Evolutionary conservation across 2,329 filamentous ascomycete genomes (phyloP), one percentile per base, ranked within the genome.

Genomic region (Pyricularia sp.): DNA sequence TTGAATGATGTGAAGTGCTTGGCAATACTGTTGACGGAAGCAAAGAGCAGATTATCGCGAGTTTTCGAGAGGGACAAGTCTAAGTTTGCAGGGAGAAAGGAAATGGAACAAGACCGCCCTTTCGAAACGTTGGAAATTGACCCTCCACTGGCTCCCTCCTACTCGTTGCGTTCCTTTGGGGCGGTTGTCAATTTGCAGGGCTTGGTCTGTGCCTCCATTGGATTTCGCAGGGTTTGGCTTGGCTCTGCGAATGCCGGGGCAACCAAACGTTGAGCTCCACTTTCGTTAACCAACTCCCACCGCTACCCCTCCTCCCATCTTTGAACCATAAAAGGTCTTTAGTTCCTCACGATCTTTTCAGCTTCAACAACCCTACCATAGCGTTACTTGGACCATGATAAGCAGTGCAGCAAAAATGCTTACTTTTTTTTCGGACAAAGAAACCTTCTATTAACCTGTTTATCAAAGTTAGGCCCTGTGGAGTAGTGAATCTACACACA

Each of bases 171-270:
- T 40, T 26, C 22, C n/a, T 60, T 16, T 26, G 57, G 24, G 22
- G 24, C 28, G n/a, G 19, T 33, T 62, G 60, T 30, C 28, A 62
- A 31, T 33, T 62, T 40, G 33, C 33, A 40, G 33, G 33, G 12
- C 60, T 12, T 64, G 62, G 62, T 64, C 62, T 64, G 62, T 64
- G 62, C 62, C 62, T 40, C 28, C 44, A 57, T 57, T 57, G 44
- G 35, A 16, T 40, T 26, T 12, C 24, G 60, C 60, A 62, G n/a
- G 60, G 60, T 62, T 62, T 16, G 30, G 30, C 31, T 40, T 62
- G 60, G n/a, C 10, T 24, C 60, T 24, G 60, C 31, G 31, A 40
- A 31, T 62, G 60, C 60, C 60, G 60, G 60, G 60, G 60, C 60
- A 62, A 62, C 60, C 40, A 49, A 49, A 49, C 40, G 19, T 19